Conservation (phyloP, 768 basidiomycete species). For the Mrakia blollopis region DNA sequence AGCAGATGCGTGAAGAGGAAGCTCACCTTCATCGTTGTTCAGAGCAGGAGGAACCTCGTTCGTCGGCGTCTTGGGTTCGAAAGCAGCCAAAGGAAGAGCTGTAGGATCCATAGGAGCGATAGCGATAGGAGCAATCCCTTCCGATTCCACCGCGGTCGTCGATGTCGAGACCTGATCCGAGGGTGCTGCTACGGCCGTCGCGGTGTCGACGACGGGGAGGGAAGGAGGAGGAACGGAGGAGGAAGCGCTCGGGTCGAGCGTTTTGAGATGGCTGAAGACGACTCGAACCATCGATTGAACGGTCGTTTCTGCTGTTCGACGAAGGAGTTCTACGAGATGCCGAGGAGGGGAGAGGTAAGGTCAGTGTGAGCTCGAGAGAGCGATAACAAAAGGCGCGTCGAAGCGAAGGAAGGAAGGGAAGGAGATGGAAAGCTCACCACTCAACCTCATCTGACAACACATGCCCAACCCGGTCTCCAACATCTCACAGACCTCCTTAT, state of each 20-base stretch:
- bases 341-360: constrained; percentile 5
- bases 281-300: constrained; percentile 82
- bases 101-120: constrained; percentile 27
- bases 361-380: neutral
- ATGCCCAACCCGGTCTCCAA: constrained; percentile 95
- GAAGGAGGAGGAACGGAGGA: neutral
- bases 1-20: neutral
- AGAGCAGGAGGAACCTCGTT: neutral
- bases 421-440: constrained; percentile 59
- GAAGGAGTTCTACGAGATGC: constrained; percentile 75
- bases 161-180: neutral
- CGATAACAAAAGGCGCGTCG: neutral
- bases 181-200: neutral
- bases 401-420: neutral
- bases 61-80: constrained; percentile 1
- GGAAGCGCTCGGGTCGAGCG: constrained; percentile 34
- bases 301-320: constrained; percentile 78
- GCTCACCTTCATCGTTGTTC: neutral
- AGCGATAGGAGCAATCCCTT: constrained; percentile 7
- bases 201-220: neutral
- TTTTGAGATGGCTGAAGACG: constrained; percentile 64
- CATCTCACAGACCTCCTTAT: constrained; percentile 96
- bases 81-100: neutral
- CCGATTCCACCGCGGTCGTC: neutral
- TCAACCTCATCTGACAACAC: constrained; percentile 93